Percentiles rank a stretch among this genome's conserved stretches.
These are phyloP conservation scores for Moniliella sp. DNA, from an alignment of 1,284 basidiomycete genomes.

Conservation along the genomic window DNA sequence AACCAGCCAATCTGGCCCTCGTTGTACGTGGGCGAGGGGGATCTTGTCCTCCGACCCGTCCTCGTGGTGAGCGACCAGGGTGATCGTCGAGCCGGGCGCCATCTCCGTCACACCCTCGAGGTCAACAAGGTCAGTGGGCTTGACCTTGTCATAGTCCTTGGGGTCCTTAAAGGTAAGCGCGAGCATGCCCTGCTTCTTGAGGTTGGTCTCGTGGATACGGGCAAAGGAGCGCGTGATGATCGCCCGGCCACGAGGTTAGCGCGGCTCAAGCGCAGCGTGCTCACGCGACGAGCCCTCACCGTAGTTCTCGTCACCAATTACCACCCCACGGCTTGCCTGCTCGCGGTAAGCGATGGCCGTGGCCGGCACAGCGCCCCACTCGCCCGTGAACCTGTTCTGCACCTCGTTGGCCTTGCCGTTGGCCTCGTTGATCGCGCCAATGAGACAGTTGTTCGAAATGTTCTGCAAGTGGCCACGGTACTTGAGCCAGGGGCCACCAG, in stretches of 20 bases:
- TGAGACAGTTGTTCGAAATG: slow-evolving; percentile 94
- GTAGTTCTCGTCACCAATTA: slow-evolving; percentile 61
- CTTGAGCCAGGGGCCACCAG: slow-evolving; percentile 96
- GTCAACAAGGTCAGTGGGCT: slow-evolving; percentile 22
- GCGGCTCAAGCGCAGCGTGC: slow-evolving; percentile 89
- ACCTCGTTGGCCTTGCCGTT: slow-evolving; percentile 89
- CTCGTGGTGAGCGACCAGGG: slow-evolving; percentile 26
- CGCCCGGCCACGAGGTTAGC: slow-evolving; percentile 81
- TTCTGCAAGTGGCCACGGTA: slow-evolving; percentile 97
- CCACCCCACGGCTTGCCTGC: slow-evolving; percentile 75
- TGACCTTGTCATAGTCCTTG: slow-evolving; percentile 30
- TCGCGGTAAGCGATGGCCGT: slow-evolving; percentile 72
- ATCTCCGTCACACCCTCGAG: slow-evolving; percentile 23
- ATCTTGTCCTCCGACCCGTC: slow-evolving; percentile 25
- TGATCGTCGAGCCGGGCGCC: slow-evolving; percentile 23
- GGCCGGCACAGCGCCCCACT: slow-evolving; percentile 64
- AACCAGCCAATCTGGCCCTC: slow-evolving; percentile 32
- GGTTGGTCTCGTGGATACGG: slow-evolving; percentile 59
- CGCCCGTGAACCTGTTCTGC: slow-evolving; percentile 66
- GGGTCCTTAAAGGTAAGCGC: slow-evolving; percentile 26
- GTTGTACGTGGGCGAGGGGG: slow-evolving; percentile 30
- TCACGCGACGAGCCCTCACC: slow-evolving; percentile 94
- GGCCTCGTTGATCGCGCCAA: slow-evolving; percentile 78
- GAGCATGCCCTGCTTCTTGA: slow-evolving; percentile 14
- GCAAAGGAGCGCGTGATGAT: slow-evolving; percentile 93